These are phyloP conservation scores for Ascochyta clinopodiicola DNA, from an alignment of 2,329 filamentous ascomycete species.

Conservation along the genomic window DNA sequence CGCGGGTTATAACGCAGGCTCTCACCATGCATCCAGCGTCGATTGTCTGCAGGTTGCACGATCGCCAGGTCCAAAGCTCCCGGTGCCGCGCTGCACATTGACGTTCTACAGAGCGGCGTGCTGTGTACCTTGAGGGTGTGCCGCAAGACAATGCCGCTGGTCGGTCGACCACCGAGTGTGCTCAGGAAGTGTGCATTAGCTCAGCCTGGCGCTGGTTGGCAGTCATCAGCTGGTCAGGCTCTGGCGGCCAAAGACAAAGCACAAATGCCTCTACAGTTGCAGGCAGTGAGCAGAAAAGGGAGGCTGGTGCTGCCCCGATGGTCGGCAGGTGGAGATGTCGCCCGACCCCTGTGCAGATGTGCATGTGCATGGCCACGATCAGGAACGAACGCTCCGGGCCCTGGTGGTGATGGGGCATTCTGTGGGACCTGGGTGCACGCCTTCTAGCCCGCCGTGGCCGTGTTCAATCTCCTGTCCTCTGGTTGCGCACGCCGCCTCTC, in stretches of 20 bases:
- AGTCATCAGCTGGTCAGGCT: slow-evolving; percentile 16
- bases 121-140: slow-evolving; percentile 20
- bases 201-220: slow-evolving; percentile 4
- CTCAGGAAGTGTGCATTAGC: slow-evolving; percentile 20
- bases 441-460: slow-evolving; percentile 5
- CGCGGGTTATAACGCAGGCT: slow-evolving; percentile 8
- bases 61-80: slow-evolving; percentile 23
- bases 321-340: slow-evolving; percentile 5
- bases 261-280: no score
- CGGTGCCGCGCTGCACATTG: slow-evolving; percentile 32
- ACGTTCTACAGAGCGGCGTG: slow-evolving; percentile 12
- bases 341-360: background rate
- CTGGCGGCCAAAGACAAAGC: slow-evolving; percentile 1
- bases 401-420: background rate
- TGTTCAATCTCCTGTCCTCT: slow-evolving; percentile 1
- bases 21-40: background rate
- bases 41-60: slow-evolving; percentile 23
- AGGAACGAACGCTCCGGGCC: slow-evolving; percentile 15
- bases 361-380: background rate
- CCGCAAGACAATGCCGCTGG: slow-evolving; percentile 21
- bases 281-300: background rate
- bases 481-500: slow-evolving; percentile 2
- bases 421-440: background rate
- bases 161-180: slow-evolving; percentile 3
- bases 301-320: background rate